Evolutionary conservation across 106 monocot species (phyloP).

Genomic region (Platanthera zijinensis): DNA sequence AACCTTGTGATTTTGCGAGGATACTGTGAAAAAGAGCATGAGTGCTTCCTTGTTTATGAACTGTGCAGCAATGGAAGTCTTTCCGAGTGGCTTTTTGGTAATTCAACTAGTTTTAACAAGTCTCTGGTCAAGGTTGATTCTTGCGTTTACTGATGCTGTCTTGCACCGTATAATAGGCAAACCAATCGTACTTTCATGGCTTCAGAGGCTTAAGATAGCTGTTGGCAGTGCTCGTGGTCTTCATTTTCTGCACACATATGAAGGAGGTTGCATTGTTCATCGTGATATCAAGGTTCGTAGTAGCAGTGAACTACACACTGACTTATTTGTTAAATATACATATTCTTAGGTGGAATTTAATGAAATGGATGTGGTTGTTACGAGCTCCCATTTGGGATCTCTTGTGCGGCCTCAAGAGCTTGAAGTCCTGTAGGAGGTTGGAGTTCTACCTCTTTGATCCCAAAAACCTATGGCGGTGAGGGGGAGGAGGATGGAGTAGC

Average conservation of each 20-base stretch:
- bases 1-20: slow-evolving; percentile 49
- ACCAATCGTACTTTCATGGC: slow-evolving; percentile 37
- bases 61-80: slow-evolving; percentile 41
- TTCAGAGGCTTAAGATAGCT: slow-evolving; percentile 34
- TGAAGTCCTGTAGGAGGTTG: too few species aligned
- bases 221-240: slow-evolving; percentile 49
- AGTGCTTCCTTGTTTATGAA: slow-evolving; percentile 52
- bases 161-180: slow-evolving; percentile 21
- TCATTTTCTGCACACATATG: slow-evolving; percentile 50
- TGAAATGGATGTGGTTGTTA: too few species aligned
- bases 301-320: not conserved
- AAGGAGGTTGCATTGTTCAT: slow-evolving; percentile 57
- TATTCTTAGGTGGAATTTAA: not conserved
- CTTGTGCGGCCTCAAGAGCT: too few species aligned
- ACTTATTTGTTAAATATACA: not conserved
- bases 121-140: not conserved
- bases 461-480: too few species aligned
- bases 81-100: slow-evolving; percentile 60
- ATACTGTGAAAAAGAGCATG: slow-evolving; percentile 34
- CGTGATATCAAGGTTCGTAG: slow-evolving; percentile 50
- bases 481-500: too few species aligned
- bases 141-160: not conserved
- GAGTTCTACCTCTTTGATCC: too few species aligned
- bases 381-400: too few species aligned
- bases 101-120: not conserved